Evolutionary conservation across 2,329 filamentous ascomycete species (phyloP), one percentile per base, ranked within the genome.

Genomic region (Thielaviopsis populi): DNA sequence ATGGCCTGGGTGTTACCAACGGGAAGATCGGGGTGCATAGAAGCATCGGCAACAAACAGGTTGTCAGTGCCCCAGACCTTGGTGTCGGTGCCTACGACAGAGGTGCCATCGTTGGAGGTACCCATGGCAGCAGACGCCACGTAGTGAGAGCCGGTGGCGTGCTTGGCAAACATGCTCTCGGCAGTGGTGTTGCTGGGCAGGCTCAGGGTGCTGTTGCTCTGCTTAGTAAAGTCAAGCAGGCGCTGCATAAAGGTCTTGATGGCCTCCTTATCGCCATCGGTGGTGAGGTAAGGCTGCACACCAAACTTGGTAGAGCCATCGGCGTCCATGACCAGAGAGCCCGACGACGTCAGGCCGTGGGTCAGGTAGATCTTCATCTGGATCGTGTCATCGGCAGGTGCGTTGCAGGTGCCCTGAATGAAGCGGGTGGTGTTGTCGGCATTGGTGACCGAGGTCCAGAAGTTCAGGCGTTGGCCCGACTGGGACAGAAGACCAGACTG

Each of bases 51-150:
- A 17, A 87, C 80, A 69, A 84, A 86, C 54, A 87, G 75, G 73
- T 87, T 87, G 69, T 86, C 82, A 0, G 82, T 87, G 50, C 84
- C 84, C 69, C 82, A 87, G 4, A 87, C 83, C 72, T 80, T 81
- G 65, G 83, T 80, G 72, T 87, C 76, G 10, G 77, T 70, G 68
- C 87, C 84, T 0, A 87, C 84, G 1, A 87, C 84, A 1, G 82
- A 75, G 7, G 75, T 78, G 17, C 83, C 83, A 59, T 75, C 75
- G 19, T 72, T 73, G 24, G 63, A 13, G 2, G 33, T 19, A 11
- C 63, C 63, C 63, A 64, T 56, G 56, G 46, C 42, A 30, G 63
- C 63, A 46, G 58, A 56, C 58, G 72, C 68, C 17, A 81, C 81
- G 61, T 82, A 79, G 65, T 83, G 77, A 0, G 74, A 74, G n/a